Percentiles rank a stretch among this genome's conserved stretches.
Conservation (phyloP, 306 rosid genomes). For the Amphicarpaea edgeworthii region DNA sequence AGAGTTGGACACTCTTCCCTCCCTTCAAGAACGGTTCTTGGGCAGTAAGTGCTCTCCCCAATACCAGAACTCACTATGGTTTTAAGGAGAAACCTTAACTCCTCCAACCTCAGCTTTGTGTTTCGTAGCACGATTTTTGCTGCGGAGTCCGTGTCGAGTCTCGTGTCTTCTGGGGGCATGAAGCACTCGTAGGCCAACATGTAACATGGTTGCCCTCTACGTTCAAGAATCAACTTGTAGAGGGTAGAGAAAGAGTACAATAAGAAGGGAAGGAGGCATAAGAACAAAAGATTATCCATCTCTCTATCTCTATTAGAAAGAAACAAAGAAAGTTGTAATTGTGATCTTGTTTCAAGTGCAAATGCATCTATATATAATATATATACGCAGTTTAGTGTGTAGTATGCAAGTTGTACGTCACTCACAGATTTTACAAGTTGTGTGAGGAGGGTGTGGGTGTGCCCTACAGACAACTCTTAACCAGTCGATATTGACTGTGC, state of each 20-base stretch:
- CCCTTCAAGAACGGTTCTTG: slow-evolving; percentile 65
- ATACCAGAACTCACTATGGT: slow-evolving; percentile 79
- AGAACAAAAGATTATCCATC: slow-evolving; percentile 58
- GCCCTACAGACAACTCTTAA: slow-evolving; percentile 31
- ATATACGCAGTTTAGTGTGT: background rate
- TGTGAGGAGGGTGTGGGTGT: slow-evolving; percentile 16
- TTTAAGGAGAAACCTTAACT: slow-evolving; percentile 64
- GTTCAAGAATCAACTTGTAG: slow-evolving; percentile 49
- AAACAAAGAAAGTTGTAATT: background rate
- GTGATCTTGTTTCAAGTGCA: slow-evolving; percentile 34
- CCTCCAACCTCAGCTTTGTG: slow-evolving; percentile 72
- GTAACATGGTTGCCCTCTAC: slow-evolving; percentile 65
- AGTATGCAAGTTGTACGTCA: slow-evolving; percentile 38
- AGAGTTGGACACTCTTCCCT: slow-evolving; percentile 55
- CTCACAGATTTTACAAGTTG: slow-evolving; percentile 34
- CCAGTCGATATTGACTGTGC: slow-evolving; percentile 27
- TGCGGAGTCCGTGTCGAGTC: slow-evolving; percentile 54
- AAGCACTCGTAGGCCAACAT: slow-evolving; percentile 84
- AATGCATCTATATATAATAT: slow-evolving; percentile 32
- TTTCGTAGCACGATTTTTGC: slow-evolving; percentile 62
- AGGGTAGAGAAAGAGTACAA: slow-evolving; percentile 47
- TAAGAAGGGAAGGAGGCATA: slow-evolving; percentile 53
- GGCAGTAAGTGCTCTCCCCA: slow-evolving; percentile 81
- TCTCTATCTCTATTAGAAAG: background rate
- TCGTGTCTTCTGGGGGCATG: slow-evolving; percentile 64